Percentiles rank a stretch among this genome's conserved stretches.
Conservation (phyloP, 495 filamentous ascomycete genomes). For the Daldinia concentrica region DNA sequence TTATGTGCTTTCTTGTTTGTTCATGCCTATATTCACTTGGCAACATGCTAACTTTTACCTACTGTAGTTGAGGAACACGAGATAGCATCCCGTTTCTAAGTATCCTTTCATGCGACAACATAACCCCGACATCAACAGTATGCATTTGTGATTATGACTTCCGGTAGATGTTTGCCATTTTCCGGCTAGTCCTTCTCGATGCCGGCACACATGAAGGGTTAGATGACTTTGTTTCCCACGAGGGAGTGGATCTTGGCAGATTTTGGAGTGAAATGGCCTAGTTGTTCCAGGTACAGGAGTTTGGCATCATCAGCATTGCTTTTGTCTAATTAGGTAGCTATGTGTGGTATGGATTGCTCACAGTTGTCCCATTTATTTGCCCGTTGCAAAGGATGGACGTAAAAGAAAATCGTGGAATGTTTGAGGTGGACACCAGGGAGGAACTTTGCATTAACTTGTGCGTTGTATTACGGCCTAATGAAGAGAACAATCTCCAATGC, state of each 20-base stretch:
- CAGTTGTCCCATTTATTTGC: background rate
- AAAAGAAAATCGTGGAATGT: slow-evolving; percentile 8
- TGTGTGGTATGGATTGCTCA: background rate
- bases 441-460: slow-evolving; percentile 8
- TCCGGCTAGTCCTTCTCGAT: background rate
- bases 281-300: slow-evolving; percentile 2
- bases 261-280: background rate
- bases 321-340: background rate
- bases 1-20: background rate
- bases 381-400: slow-evolving; percentile 6
- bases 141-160: background rate
- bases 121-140: background rate
- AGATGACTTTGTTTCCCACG: background rate
- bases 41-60: background rate
- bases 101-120: background rate
- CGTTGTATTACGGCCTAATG: slow-evolving; percentile 17
- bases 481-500: background rate
- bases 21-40: background rate
- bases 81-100: slow-evolving; percentile 36
- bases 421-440: slow-evolving; percentile 7
- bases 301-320: slow-evolving; percentile 4
- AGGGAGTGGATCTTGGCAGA: background rate
- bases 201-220: background rate
- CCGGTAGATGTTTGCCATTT: background rate
- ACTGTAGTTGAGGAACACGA: slow-evolving; percentile 35